A percentile compares a stretch with the other conserved stretches of the same genome.
Evolutionary conservation across 805 yeast species (phyloP).

Genomic region (Middelhovenomyces tepae): DNA sequence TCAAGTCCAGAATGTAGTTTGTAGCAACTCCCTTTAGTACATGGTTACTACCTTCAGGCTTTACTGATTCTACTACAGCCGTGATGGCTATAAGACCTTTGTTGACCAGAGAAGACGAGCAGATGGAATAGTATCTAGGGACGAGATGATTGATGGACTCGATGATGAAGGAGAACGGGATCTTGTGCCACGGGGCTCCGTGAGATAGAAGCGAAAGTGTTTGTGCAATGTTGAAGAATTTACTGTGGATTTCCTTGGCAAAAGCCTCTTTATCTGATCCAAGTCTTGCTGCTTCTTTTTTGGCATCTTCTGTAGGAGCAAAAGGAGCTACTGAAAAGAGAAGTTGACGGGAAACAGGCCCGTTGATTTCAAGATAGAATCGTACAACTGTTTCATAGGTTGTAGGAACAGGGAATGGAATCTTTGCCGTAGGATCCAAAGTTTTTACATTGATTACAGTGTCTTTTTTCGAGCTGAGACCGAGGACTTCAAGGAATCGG

Average conservation of each 20-base stretch:
- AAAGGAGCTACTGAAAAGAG: constrained; percentile 64
- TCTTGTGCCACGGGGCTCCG: constrained; percentile 59
- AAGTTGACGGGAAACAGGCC: constrained; percentile 87
- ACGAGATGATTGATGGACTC: constrained; percentile 76
- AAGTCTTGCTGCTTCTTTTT: constrained; percentile 39
- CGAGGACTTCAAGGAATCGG: constrained; percentile 57
- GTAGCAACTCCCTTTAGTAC: constrained; percentile 82
- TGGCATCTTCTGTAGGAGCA: constrained; percentile 62
- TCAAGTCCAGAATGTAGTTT: constrained; percentile 69
- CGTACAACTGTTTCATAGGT: constrained; percentile 83
- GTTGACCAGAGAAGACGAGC: constrained; percentile 76
- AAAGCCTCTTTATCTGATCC: constrained; percentile 63
- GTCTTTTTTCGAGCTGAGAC: constrained; percentile 43
- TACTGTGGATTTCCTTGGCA: constrained; percentile 51
- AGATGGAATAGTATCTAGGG: constrained; percentile 94
- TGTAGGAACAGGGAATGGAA: constrained; percentile 48
- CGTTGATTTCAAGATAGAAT: constrained; percentile 82
- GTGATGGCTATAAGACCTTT: constrained; percentile 73
- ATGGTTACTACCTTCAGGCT: constrained; percentile 28
- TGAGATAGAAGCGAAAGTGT: constrained; percentile 53
- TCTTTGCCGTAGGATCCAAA: constrained; percentile 44
- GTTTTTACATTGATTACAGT: constrained; percentile 55
- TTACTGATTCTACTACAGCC: constrained; percentile 76
- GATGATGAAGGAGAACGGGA: constrained; percentile 77
- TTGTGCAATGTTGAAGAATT: constrained; percentile 67